phyloP scores from a whole-genome alignment of 139 green algal species.

The Picocystis salinarum region DNA sequence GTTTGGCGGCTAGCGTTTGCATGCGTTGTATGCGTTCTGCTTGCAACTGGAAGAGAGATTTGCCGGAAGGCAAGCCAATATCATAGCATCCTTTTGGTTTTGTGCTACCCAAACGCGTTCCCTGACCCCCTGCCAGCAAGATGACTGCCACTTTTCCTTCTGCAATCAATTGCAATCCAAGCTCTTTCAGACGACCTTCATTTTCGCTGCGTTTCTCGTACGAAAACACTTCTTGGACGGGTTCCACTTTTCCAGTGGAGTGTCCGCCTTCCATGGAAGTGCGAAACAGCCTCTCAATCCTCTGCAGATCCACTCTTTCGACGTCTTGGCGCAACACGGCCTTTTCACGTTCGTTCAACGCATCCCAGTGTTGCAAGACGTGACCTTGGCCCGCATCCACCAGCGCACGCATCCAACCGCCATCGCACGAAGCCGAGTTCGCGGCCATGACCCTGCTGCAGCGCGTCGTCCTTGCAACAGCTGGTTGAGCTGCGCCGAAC shows the following conservation, averaged over 20 bases:
- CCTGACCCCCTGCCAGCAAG: conserved; percentile 77
- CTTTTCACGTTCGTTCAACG: conserved; percentile 16
- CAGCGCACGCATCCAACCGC: not conserved
- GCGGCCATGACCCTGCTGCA: too few species aligned
- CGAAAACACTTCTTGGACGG: not conserved
- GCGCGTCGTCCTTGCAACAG: too few species aligned
- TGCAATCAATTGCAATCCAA: conserved; percentile 25
- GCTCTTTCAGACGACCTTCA: conserved; percentile 5
- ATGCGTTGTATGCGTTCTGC: conserved; percentile 60
- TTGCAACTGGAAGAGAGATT: conserved; percentile 77
- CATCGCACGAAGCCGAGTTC: too few species aligned
- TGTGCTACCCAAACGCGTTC: conserved; percentile 68
- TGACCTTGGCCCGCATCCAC: conserved; percentile 22
- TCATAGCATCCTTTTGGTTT: conserved; percentile 84
- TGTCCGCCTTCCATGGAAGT: conserved; percentile 2
- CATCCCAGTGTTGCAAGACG: conserved; percentile 22
- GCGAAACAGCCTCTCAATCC: conserved; percentile 26
- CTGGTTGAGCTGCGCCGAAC: too few species aligned
- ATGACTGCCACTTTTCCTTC: conserved; percentile 54
- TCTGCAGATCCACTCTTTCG: conserved; percentile 15
- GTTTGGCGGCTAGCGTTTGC: conserved; percentile 28
- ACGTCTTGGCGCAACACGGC: conserved; percentile 19
- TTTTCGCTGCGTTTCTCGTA: conserved; percentile 6
- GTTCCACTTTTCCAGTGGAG: not conserved
- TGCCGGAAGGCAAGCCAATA: conserved; percentile 71